phyloP scores from a whole-genome alignment of 306 rosid species.

The Urtica urens region DNA sequence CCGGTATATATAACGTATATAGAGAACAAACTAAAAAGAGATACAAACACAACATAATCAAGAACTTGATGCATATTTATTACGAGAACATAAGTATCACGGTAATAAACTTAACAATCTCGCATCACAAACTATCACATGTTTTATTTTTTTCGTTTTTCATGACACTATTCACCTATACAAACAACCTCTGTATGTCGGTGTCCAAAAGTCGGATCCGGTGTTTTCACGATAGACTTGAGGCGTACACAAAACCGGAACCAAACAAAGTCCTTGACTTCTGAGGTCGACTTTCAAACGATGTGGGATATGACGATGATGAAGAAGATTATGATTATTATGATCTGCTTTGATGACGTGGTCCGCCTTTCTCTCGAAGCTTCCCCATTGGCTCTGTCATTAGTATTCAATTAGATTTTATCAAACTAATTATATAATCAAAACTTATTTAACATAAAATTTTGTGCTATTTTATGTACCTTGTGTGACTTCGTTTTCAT shows the following conservation, averaged over 20 bases:
- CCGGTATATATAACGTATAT: too few species aligned
- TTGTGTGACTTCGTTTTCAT: conserved; percentile 58
- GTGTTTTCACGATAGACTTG: conserved; percentile 60
- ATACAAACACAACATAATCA: too few species aligned
- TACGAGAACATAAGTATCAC: too few species aligned
- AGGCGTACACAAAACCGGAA: conserved; percentile 76
- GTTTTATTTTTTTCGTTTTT: too few species aligned
- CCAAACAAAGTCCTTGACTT: conserved; percentile 80
- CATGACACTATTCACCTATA: conserved; percentile 61
- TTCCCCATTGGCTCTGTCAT: conserved; percentile 58
- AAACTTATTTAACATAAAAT: too few species aligned
- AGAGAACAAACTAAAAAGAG: too few species aligned
- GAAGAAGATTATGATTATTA: too few species aligned
- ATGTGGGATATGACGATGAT: too few species aligned
- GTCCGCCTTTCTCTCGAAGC: conserved; percentile 47
- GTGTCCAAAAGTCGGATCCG: conserved; percentile 93
- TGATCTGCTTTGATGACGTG: conserved; percentile 30
- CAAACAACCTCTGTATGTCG: conserved; percentile 77
- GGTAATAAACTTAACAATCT: too few species aligned
- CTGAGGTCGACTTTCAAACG: conserved; percentile 35
- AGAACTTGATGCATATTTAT: too few species aligned
- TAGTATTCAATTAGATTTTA: background rate
- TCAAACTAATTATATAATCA: background rate
- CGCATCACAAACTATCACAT: too few species aligned
- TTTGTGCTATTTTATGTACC: conserved; percentile 21